Evolutionary conservation across 2,329 filamentous ascomycete genomes (phyloP).

Genomic region (Didymosphaeria variabile): DNA sequence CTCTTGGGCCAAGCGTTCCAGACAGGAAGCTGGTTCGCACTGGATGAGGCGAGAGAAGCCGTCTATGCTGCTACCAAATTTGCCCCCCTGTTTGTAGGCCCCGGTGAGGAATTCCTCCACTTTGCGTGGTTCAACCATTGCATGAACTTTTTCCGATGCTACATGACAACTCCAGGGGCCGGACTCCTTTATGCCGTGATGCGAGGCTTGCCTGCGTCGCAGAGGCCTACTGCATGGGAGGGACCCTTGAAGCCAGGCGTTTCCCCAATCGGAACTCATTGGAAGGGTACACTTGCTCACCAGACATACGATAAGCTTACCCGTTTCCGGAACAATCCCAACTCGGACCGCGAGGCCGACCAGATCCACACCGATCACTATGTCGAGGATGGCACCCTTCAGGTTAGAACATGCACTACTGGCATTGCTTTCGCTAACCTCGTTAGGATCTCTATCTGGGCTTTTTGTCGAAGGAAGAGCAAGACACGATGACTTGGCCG

Average conservation of each 20-base stretch:
- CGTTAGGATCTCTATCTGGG: slow-evolving; percentile 45
- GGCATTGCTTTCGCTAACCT: slow-evolving; percentile 22
- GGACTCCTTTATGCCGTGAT: slow-evolving; percentile 51
- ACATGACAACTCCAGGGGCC: slow-evolving; percentile 54
- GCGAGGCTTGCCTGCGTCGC: slow-evolving; percentile 41
- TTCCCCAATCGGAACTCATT: slow-evolving; percentile 52
- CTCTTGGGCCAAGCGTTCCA: slow-evolving; percentile 32
- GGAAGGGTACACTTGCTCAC: slow-evolving; percentile 62
- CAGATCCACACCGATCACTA: slow-evolving; percentile 42
- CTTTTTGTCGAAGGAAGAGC: slow-evolving; percentile 34
- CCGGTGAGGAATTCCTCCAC: slow-evolving; percentile 51
- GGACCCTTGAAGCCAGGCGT: slow-evolving; percentile 45
- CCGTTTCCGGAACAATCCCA: slow-evolving; percentile 17
- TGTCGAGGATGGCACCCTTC: slow-evolving; percentile 38
- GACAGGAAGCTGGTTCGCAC: slow-evolving; percentile 41
- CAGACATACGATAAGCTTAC: slow-evolving; percentile 36
- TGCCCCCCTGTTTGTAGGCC: slow-evolving; percentile 54
- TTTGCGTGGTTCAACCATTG: slow-evolving; percentile 58
- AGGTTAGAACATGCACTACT: slow-evolving; percentile 26
- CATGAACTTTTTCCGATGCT: slow-evolving; percentile 63
- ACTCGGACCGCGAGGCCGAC: background rate
- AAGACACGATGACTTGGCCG: slow-evolving; percentile 45
- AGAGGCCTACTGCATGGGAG: slow-evolving; percentile 57
- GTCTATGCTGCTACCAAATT: slow-evolving; percentile 51
- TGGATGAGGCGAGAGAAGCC: slow-evolving; percentile 56